Conservation (phyloP, 495 filamentous ascomycete genomes). For the Xeromyces bisporus region DNA sequence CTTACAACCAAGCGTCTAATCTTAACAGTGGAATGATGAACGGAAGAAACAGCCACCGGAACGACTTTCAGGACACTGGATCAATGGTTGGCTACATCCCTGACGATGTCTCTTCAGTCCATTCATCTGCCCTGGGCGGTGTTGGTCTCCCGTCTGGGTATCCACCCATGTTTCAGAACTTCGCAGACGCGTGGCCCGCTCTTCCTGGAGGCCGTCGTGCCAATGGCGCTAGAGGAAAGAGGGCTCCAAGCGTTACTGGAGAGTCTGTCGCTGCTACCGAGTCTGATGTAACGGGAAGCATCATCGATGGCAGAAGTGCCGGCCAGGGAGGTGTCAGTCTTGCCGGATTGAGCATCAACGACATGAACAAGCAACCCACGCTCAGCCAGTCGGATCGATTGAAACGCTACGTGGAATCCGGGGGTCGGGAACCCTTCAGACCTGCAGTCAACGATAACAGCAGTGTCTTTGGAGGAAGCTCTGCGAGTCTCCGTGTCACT, state of each 20-base stretch:
- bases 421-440: slow-evolving; percentile 36
- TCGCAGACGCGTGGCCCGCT: slow-evolving; percentile 78
- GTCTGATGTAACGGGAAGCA: slow-evolving; percentile 57
- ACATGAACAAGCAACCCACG: slow-evolving; percentile 57
- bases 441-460: slow-evolving; percentile 34
- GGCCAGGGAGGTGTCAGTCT: slow-evolving; percentile 80
- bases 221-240: slow-evolving; percentile 44
- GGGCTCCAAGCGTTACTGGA: slow-evolving; percentile 64
- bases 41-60: slow-evolving; percentile 34
- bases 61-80: slow-evolving; percentile 69
- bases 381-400: slow-evolving; percentile 73
- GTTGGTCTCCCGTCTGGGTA: slow-evolving; percentile 66
- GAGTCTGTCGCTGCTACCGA: slow-evolving; percentile 84
- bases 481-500: slow-evolving; percentile 38
- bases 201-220: slow-evolving; percentile 44
- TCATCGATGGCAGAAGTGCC: slow-evolving; percentile 52
- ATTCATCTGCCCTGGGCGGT: slow-evolving; percentile 79
- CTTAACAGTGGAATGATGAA: slow-evolving; percentile 32
- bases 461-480: slow-evolving; percentile 65
- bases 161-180: slow-evolving; percentile 89
- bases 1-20: slow-evolving; percentile 50
- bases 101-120: slow-evolving; percentile 90
- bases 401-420: slow-evolving; percentile 77
- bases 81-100: slow-evolving; percentile 89
- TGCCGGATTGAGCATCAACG: slow-evolving; percentile 60